Base-by-base conservation (phyloP, 208 protist species). In the Wallacemonas sp. region DNA sequence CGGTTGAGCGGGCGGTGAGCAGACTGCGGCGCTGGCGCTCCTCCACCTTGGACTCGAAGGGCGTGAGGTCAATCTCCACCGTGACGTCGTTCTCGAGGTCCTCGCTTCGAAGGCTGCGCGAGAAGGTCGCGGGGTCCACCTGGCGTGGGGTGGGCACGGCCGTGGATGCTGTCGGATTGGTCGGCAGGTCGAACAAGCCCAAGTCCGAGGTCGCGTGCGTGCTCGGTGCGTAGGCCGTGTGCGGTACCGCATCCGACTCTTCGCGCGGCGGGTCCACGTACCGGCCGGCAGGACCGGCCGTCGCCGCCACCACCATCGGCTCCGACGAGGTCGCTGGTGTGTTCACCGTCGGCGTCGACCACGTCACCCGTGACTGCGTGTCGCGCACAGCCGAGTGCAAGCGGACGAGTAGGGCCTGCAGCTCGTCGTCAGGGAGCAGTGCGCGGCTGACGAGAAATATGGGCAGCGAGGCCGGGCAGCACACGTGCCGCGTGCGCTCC, bases 41-140 rank as follows among this genome's bases (percentile, higher is more conserved):
- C 2, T 64, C 23, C 3, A 46, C 26, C n/a, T 50, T 46, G n/a
- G 57, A 64, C 16, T 32, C 39, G 38, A 52, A 64, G 38, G 57
- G 57, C 0, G 57, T 64, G 8, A 64, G 41, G 39, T 64, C 57
- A 22, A 46, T 64, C 39, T 64, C 57, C 26, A 64, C 57, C 22
- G 41, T 46, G 25, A 64, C 42, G 25, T 64, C 57, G 26, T 64
- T 38, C 25, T 64, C 57, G 12, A 59, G 52, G 52, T 59, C 52
- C 20, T 59, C 52, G 11, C 31, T 41, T 25, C 52, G 52, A 25
- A 59, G 32, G 52, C 52, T 59, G 11, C 22, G 52, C 8, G 52
- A 59, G 31, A 59, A 25, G 8, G 36, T 3, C 14, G 11, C 52
- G 18, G 52, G 29, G 2, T 33, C 39, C 5, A 18, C 10, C 29